Evolutionary conservation across 805 yeast genomes (phyloP).

Genomic region (Naumovozyma dairenensis): DNA sequence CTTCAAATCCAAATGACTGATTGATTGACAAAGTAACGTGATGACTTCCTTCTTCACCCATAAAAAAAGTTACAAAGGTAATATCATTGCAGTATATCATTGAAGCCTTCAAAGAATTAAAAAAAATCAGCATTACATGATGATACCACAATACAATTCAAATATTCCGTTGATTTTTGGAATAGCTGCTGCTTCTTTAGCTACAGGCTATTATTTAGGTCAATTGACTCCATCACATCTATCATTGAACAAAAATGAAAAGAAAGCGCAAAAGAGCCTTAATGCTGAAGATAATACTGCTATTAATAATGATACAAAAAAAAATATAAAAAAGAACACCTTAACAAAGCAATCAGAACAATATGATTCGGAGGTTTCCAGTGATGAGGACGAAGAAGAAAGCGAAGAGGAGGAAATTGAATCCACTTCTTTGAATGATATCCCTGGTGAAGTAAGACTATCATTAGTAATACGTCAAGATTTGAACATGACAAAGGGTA

Average conservation of each 20-base stretch:
- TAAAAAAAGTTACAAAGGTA: too few species aligned
- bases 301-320: too few species aligned
- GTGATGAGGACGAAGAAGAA: conserved; percentile 28
- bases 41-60: too few species aligned
- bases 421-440: conserved; percentile 48
- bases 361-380: conserved; percentile 17
- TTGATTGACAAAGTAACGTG: too few species aligned
- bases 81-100: too few species aligned
- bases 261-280: conserved; percentile 8
- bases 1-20: too few species aligned
- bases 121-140: too few species aligned
- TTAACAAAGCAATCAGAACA: conserved; percentile 4
- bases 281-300: too few species aligned
- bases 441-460: conserved; percentile 79
- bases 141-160: conserved; percentile 9
- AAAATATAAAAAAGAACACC: conserved; percentile 11
- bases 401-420: conserved; percentile 49
- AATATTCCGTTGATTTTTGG: conserved; percentile 15
- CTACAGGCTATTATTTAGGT: conserved; percentile 25
- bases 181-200: conserved; percentile 23
- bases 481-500: conserved; percentile 87
- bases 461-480: conserved; percentile 83
- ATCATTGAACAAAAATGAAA: conserved; percentile 11
- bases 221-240: conserved; percentile 12
- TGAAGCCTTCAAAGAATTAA: too few species aligned